A percentile compares a stretch with the other conserved stretches of the same genome.
These are phyloP conservation scores for Geum urbanum DNA, from an alignment of 306 rosid species.

Conservation along the genomic window DNA sequence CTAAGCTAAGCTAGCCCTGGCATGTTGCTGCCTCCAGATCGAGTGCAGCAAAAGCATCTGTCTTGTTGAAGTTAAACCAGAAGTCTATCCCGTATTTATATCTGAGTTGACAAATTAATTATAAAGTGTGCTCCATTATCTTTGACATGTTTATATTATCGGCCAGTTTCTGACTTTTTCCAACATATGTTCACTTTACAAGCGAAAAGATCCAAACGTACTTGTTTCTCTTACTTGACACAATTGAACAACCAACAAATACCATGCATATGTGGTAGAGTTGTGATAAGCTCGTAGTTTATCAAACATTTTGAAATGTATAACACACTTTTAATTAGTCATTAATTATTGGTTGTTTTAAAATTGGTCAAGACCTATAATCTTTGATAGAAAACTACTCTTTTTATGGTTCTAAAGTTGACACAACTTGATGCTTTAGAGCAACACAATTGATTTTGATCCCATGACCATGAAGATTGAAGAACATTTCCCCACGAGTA, in stretches of 20 bases:
- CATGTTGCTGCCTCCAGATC: not conserved
- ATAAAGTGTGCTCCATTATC: not conserved
- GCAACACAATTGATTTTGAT: not conserved
- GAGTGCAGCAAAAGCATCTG: conserved; percentile 1
- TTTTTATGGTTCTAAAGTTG: not conserved
- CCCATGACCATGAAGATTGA: not conserved
- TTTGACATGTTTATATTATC: not conserved
- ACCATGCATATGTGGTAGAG: not conserved
- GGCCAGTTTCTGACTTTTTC: not conserved
- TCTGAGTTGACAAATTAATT: not conserved
- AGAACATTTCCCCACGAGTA: not conserved
- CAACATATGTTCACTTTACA: not conserved
- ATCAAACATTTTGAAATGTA: not conserved
- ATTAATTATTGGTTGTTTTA: not conserved
- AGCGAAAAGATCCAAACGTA: not conserved
- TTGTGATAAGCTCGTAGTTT: too few species aligned
- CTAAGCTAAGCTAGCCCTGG: not conserved
- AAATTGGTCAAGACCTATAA: not conserved
- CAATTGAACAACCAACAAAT: not conserved
- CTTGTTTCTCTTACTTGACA: not conserved
- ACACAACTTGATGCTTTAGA: not conserved
- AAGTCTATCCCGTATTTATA: too few species aligned
- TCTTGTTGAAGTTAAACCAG: not conserved
- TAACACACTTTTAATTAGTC: not conserved
- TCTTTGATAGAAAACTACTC: not conserved